Base-by-base conservation (phyloP, 768 basidiomycete genomes). In the Cystofilobasidium capitatum region DNA sequence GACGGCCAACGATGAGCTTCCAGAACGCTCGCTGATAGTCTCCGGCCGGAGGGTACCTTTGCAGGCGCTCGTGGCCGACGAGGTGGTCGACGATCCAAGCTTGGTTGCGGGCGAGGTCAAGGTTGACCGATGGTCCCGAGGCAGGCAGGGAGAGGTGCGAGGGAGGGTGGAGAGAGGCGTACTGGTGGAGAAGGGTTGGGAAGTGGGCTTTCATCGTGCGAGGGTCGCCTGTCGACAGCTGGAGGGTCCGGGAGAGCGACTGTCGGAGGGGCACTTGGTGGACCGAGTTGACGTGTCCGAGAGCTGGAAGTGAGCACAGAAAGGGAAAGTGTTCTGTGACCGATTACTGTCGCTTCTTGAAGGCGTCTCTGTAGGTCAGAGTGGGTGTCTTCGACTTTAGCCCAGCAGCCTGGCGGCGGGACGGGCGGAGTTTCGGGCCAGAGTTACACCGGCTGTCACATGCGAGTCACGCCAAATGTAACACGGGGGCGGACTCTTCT, bases 61-160 rank as follows among this genome's bases (percentile, higher is more conserved):
- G n/a, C 14, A 66, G 58, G 9, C 22, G 44, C 6, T 57, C 35
- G 45, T 59, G 44, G 9, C 16, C 45, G 45, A 66, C 39, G 24
- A 66, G 44, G 45, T 44, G 16, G 14, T 35, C 58, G 47, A 60
- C 65, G 45, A 66, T 47, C 45, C 36, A 39, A 4, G 58, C 44
- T 26, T 66, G 65, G 17, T 22, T 13, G n/a, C 65, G 57, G 26
- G 58, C 65, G 16, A 66, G 65, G 31, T 29, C 33, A 36, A 66
- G 65, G 31, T 29, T 31, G 51, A 16, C 31, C 9, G 6, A 13
- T 16, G 51, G 51, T 7, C 42, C 26, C 35, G 44, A 31, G 5
- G 36, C 29, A 0, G 58, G 58, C 0, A 66, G 57, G 10, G 33
- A n/a, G n/a, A 66, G 58, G 8, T 65, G 65, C 29, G 39, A 40